Conservation (phyloP, 306 rosid genomes). For the Vicia faba region DNA sequence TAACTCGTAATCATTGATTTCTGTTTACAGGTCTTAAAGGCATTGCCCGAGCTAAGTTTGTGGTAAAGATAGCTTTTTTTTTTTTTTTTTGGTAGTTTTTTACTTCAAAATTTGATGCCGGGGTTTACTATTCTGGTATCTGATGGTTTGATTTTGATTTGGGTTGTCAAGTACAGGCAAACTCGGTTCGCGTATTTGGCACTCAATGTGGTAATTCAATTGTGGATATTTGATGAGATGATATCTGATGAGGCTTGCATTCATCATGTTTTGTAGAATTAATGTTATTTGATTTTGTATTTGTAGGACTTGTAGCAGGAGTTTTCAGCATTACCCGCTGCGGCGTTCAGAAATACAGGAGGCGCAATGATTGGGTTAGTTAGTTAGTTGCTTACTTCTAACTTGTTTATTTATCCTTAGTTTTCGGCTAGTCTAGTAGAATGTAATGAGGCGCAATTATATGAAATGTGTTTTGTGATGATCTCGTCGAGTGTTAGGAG, state of each 20-base stretch:
- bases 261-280: slow-evolving; percentile 34
- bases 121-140: slow-evolving; percentile 29
- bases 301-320: slow-evolving; percentile 75
- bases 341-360: slow-evolving; percentile 64
- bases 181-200: slow-evolving; percentile 48
- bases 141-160: slow-evolving; percentile 35
- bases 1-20: slow-evolving; percentile 3
- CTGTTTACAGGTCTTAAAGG: slow-evolving; percentile 65
- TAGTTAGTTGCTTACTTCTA: slow-evolving; percentile 13
- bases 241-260: background rate
- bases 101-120: slow-evolving; percentile 2
- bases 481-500: too few species aligned
- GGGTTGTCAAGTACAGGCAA: slow-evolving; percentile 57
- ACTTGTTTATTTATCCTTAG: too few species aligned
- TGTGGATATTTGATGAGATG: background rate
- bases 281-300: slow-evolving; percentile 25
- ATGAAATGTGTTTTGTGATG: too few species aligned
- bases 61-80: slow-evolving; percentile 46
- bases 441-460: too few species aligned
- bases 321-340: slow-evolving; percentile 58
- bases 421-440: too few species aligned
- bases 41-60: slow-evolving; percentile 58
- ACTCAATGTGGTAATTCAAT: slow-evolving; percentile 67
- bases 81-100: background rate
- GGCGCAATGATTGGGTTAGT: slow-evolving; percentile 81